Conservation (phyloP, 805 yeast species). For the Yarrowia alimentaria region DNA sequence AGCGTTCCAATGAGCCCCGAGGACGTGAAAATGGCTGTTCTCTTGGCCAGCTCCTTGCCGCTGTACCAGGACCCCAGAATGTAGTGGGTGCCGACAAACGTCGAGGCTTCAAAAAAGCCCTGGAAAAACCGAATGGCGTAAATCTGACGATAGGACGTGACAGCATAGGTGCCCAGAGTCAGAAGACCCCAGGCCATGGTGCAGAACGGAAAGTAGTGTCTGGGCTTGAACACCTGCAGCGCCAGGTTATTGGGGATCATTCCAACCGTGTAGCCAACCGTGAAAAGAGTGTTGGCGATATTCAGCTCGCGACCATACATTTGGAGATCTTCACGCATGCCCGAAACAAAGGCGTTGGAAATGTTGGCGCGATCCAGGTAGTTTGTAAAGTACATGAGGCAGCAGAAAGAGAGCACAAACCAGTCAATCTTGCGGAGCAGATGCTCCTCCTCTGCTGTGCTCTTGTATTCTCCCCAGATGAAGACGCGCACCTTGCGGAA, state of each 20-base stretch:
- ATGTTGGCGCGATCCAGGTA: slow-evolving; percentile 53
- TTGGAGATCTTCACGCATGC: slow-evolving; percentile 51
- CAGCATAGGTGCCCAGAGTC: slow-evolving; percentile 42
- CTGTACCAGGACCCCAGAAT: slow-evolving; percentile 50
- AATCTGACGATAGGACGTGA: slow-evolving; percentile 38
- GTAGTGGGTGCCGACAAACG: slow-evolving; percentile 45
- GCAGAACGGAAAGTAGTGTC: slow-evolving; percentile 40
- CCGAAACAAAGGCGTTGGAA: slow-evolving; percentile 55
- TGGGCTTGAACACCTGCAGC: slow-evolving; percentile 40
- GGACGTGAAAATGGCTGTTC: slow-evolving; percentile 46
- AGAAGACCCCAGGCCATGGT: slow-evolving; percentile 44
- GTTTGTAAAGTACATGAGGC: slow-evolving; percentile 47
- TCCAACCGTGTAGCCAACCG: slow-evolving; percentile 49
- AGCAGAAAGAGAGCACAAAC: slow-evolving; percentile 39
- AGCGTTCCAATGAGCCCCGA: slow-evolving; percentile 45
- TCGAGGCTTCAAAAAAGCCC: slow-evolving; percentile 48
- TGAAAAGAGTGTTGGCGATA: slow-evolving; percentile 45
- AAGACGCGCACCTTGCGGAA: slow-evolving; percentile 2
- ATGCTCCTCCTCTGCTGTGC: slow-evolving; percentile 35
- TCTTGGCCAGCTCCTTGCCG: slow-evolving; percentile 45
- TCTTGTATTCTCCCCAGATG: slow-evolving; percentile 23
- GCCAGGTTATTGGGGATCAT: slow-evolving; percentile 45
- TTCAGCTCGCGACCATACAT: slow-evolving; percentile 48
- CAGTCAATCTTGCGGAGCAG: slow-evolving; percentile 41
- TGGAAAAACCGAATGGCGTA: slow-evolving; percentile 46